These are phyloP conservation scores for Nicotiana tabacum DNA, from an alignment of 257 asterid genomes.

Conservation along the genomic window DNA sequence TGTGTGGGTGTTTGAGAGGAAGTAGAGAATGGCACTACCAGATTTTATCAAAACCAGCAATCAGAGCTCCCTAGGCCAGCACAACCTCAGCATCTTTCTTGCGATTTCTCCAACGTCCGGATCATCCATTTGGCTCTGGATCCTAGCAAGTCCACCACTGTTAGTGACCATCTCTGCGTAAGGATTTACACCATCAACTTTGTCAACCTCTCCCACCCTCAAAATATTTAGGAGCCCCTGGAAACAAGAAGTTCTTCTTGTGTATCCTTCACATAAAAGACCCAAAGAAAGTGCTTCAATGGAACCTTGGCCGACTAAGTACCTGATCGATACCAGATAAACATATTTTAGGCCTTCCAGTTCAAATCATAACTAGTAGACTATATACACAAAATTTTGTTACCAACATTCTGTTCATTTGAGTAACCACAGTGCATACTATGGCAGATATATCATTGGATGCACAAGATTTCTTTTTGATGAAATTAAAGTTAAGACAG, in stretches of 20 bases:
- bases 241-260: neutral
- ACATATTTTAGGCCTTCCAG: neutral
- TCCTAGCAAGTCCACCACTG: neutral
- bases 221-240: neutral
- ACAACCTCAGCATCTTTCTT: neutral
- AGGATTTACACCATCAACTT: neutral
- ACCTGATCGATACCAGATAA: neutral
- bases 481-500: too few relatives aligned
- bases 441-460: too few relatives aligned
- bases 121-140: neutral
- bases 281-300: neutral
- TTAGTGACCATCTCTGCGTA: neutral
- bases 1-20: too few relatives aligned
- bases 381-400: too few relatives aligned
- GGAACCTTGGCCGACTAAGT: neutral
- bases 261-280: neutral
- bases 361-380: neutral
- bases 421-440: too few relatives aligned
- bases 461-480: too few relatives aligned
- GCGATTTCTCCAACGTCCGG: neutral
- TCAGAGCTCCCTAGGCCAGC: neutral
- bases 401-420: too few relatives aligned
- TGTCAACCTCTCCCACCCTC: neutral
- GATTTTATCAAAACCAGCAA: too few relatives aligned
- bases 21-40: too few relatives aligned